A percentile compares a stretch with the other conserved stretches of the same genome.
These are phyloP conservation scores for Quercus rubra DNA, from an alignment of 306 rosid species.

Conservation along the genomic window DNA sequence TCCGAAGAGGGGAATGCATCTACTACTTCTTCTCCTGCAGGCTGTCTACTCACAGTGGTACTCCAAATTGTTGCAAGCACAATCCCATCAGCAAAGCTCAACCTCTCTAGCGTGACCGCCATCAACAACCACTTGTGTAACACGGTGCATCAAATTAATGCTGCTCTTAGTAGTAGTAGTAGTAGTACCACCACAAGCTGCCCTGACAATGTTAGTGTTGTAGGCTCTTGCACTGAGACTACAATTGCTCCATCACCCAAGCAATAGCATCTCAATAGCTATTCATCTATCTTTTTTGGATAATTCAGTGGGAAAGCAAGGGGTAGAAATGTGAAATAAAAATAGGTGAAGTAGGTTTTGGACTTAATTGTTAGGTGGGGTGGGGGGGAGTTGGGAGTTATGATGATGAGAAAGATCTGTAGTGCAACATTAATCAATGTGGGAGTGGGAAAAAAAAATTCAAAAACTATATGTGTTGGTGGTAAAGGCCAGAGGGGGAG, in stretches of 20 bases:
- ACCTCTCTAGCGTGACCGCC: constrained; percentile 71
- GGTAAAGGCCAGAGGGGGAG: constrained; percentile 62
- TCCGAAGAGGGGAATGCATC: constrained; percentile 15
- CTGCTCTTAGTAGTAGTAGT: constrained; percentile 43
- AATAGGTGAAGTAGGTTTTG: background rate
- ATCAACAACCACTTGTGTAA: constrained; percentile 82
- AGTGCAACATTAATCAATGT: constrained; percentile 5
- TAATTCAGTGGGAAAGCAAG: background rate
- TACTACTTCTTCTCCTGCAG: constrained; percentile 3
- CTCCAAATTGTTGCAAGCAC: constrained; percentile 83
- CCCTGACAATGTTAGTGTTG: constrained; percentile 14
- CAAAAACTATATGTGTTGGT: background rate
- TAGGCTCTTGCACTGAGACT: constrained; percentile 37
- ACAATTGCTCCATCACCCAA: constrained; percentile 18
- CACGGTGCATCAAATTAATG: constrained; percentile 70
- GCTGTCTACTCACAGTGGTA: constrained; percentile 79
- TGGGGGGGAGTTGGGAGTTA: constrained; percentile 5
- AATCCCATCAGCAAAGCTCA: constrained; percentile 71
- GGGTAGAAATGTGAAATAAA: background rate
- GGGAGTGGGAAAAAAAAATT: background rate
- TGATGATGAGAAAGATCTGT: background rate
- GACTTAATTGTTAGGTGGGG: constrained; percentile 17
- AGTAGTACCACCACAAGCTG: background rate
- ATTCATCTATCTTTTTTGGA: background rate
- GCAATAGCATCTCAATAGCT: constrained; percentile 23